phyloP scores from a whole-genome alignment of 805 yeast genomes.

The Hagleromyces aurorensis region DNA sequence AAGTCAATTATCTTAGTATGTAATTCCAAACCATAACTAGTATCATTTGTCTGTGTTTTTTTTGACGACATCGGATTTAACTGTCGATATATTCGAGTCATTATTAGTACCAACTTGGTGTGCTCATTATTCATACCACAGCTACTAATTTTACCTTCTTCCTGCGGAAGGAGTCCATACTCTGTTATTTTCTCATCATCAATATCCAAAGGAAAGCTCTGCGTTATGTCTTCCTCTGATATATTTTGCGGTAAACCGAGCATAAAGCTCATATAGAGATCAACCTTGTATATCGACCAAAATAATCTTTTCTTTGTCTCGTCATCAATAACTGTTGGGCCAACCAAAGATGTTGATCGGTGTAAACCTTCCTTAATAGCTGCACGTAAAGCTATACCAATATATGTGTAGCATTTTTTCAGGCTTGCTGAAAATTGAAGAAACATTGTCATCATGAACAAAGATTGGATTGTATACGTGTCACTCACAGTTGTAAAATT shows the following conservation, averaged over 20 bases:
- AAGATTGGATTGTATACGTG: conserved; percentile 71
- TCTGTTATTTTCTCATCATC: conserved; percentile 83
- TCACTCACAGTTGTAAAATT: conserved; percentile 81
- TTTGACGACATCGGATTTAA: conserved; percentile 9
- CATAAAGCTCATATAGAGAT: conserved; percentile 79
- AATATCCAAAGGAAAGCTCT: conserved; percentile 72
- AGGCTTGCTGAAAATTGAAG: conserved; percentile 83
- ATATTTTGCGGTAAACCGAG: conserved; percentile 78
- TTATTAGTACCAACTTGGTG: conserved; percentile 61
- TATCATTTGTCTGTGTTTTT: conserved; percentile 9
- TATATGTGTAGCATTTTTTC: conserved; percentile 81
- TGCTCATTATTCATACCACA: conserved; percentile 81
- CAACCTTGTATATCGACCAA: conserved; percentile 88
- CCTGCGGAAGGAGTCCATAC: conserved; percentile 43
- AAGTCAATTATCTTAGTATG: conserved; percentile 43
- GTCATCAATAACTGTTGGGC: conserved; percentile 65
- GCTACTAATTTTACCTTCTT: conserved; percentile 52
- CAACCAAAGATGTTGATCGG: conserved; percentile 52
- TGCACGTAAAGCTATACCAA: conserved; percentile 78
- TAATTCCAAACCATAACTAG: conserved; percentile 4
- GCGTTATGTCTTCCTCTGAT: conserved; percentile 74
- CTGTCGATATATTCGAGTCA: conserved; percentile 27
- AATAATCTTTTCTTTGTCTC: conserved; percentile 80
- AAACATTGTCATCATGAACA: conserved; percentile 79
- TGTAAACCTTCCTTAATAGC: conserved; percentile 80